These are phyloP conservation scores for Exophiala bonariae DNA, from an alignment of 2,329 filamentous ascomycete species.

Conservation along the genomic window DNA sequence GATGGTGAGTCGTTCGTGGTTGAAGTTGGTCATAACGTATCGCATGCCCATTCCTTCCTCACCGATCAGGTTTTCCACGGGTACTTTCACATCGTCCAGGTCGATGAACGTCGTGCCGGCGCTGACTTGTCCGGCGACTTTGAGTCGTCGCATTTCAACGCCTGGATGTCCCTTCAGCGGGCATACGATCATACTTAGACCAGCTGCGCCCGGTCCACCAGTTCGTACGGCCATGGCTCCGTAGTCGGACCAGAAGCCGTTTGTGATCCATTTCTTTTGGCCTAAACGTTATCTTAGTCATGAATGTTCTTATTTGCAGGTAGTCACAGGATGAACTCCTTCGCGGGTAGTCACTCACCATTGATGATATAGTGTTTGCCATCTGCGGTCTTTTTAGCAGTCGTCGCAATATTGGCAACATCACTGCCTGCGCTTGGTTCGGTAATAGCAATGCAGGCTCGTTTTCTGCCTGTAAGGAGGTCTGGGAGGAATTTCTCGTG, in stretches of 20 bases:
- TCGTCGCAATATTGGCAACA: constrained; percentile 71
- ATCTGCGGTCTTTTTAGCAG: constrained; percentile 61
- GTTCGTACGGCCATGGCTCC: constrained; percentile 73
- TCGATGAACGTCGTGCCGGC: constrained; percentile 75
- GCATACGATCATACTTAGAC: constrained; percentile 68
- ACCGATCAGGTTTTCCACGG: constrained; percentile 69
- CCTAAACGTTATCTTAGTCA: not conserved
- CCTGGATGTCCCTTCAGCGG: constrained; percentile 68
- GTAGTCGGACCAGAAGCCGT: constrained; percentile 69
- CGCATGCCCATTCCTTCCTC: constrained; percentile 70
- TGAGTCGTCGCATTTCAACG: constrained; percentile 67
- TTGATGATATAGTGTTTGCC: constrained; percentile 66
- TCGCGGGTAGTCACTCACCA: constrained; percentile 4
- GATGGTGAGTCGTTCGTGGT: constrained; percentile 72
- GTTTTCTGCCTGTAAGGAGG: constrained; percentile 64
- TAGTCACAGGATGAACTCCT: not conserved
- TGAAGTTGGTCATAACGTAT: constrained; percentile 78
- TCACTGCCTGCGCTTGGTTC: constrained; percentile 74
- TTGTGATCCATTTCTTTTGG: constrained; percentile 63
- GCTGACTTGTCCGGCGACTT: constrained; percentile 64
- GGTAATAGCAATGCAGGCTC: constrained; percentile 75
- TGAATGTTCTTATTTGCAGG: not conserved
- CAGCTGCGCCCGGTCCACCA: constrained; percentile 62
- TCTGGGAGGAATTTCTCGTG: constrained; percentile 69
- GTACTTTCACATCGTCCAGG: constrained; percentile 72